Conservation (phyloP, 2,329 filamentous ascomycete genomes). For the Microascus cirrosus region DNA sequence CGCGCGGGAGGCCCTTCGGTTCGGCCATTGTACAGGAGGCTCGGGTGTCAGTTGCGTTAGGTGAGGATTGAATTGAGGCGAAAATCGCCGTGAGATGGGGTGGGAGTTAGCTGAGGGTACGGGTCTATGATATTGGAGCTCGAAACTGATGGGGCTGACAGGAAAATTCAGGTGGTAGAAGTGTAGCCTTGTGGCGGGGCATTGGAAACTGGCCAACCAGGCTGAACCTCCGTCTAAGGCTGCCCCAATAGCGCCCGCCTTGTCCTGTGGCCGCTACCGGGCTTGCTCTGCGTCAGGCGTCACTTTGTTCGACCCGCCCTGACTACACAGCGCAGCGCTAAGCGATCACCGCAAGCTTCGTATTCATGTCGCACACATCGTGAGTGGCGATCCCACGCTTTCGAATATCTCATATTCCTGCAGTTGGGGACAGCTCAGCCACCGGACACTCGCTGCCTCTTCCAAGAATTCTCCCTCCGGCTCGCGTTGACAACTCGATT, state of each 20-base stretch:
- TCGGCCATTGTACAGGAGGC: slow-evolving; percentile 1
- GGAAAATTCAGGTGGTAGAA: background rate
- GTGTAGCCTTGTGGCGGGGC: background rate
- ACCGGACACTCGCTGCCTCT: too few relatives aligned
- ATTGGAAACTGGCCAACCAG: background rate
- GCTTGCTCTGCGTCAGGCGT: background rate
- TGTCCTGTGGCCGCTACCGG: background rate
- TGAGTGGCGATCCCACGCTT: background rate
- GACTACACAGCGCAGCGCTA: background rate
- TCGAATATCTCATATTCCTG: too few relatives aligned
- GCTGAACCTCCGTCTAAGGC: background rate
- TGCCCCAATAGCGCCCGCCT: background rate
- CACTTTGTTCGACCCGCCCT: background rate
- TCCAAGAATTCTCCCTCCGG: too few relatives aligned
- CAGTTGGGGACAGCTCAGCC: too few relatives aligned
- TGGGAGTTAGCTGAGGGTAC: background rate
- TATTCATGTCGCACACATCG: background rate
- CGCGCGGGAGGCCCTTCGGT: slow-evolving; percentile 34
- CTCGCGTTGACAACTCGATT: too few relatives aligned
- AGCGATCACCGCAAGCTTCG: background rate
- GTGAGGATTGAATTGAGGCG: background rate
- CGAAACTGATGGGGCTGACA: background rate
- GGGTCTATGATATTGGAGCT: background rate
- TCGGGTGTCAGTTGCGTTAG: too few relatives aligned
- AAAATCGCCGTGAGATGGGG: background rate